A percentile compares a stretch with the other conserved stretches of the same genome.
phyloP scores from a whole-genome alignment of 768 basidiomycete genomes.

The Myochromella boudieri region DNA sequence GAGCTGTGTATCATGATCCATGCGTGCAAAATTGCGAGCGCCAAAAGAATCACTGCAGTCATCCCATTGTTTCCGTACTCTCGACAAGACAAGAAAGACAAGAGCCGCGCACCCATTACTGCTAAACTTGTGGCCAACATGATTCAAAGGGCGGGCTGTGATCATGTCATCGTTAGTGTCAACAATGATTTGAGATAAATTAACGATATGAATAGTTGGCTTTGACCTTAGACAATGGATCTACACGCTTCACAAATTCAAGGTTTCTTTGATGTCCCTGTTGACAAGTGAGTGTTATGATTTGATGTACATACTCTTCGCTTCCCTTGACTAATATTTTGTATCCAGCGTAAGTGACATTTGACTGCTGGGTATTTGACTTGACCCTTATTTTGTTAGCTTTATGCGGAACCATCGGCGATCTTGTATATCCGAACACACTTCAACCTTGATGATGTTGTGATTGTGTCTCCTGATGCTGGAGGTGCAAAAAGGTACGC shows the following conservation, averaged over 20 bases:
- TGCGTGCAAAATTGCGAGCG: constrained; percentile 99
- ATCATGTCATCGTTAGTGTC: constrained; percentile 89
- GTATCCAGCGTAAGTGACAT: constrained; percentile 46
- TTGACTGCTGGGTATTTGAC: background rate
- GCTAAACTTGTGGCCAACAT: constrained; percentile 99
- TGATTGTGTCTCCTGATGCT: constrained; percentile 97
- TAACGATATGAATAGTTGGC: constrained; percentile 12
- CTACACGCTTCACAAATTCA: constrained; percentile 98
- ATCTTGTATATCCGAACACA: constrained; percentile 93
- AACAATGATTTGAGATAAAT: too few relatives aligned
- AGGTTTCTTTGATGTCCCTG: constrained; percentile 99
- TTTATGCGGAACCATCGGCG: constrained; percentile 94
- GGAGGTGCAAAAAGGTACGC: constrained; percentile 96
- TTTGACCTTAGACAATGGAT: constrained; percentile 82
- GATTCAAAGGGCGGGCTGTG: constrained; percentile 88
- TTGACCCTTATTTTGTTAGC: constrained; percentile 38
- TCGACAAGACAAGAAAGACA: constrained; percentile 99
- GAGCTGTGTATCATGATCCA: constrained; percentile 99
- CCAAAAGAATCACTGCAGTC: constrained; percentile 97
- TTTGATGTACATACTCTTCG: too few relatives aligned
- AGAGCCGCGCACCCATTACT: constrained; percentile 95
- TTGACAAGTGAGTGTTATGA: constrained; percentile 86
- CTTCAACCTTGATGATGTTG: constrained; percentile 80
- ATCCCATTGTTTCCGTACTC: constrained; percentile 97
- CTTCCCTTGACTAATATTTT: constrained; percentile 12